A percentile compares a stretch with the other conserved stretches of the same genome.
Evolutionary conservation across 495 filamentous ascomycete genomes (phyloP).

Genomic region (Penicillium fimorum): DNA sequence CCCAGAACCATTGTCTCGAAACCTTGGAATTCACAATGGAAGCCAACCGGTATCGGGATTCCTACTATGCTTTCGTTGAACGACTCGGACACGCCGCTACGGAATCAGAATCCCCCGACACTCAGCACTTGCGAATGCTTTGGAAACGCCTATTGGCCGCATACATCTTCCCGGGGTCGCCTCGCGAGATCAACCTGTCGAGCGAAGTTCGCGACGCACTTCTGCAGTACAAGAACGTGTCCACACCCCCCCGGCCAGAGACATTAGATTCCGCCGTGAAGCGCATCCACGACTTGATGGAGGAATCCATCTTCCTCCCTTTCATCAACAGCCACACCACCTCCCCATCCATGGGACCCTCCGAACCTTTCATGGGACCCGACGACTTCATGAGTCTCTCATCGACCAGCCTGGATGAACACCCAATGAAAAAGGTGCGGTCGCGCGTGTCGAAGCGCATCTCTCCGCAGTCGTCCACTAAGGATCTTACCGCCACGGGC

Average conservation of each 20-base stretch:
- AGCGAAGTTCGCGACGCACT: slow-evolving; percentile 79
- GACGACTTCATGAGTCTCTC: slow-evolving; percentile 40
- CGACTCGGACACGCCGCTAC: slow-evolving; percentile 43
- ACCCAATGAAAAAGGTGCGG: slow-evolving; percentile 32
- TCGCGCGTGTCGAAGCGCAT: slow-evolving; percentile 36
- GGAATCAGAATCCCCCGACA: slow-evolving; percentile 53
- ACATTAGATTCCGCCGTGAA: slow-evolving; percentile 83
- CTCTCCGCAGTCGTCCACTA: slow-evolving; percentile 46
- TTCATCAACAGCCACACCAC: slow-evolving; percentile 42
- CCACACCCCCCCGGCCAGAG: slow-evolving; percentile 72
- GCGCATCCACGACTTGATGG: slow-evolving; percentile 94
- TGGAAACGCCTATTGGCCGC: slow-evolving; percentile 59
- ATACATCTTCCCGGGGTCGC: slow-evolving; percentile 62
- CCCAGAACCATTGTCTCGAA: slow-evolving; percentile 96
- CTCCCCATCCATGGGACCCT: slow-evolving; percentile 32
- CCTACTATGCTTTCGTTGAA: slow-evolving; percentile 58
- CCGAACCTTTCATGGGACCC: slow-evolving; percentile 29
- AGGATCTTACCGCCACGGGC: slow-evolving; percentile 35
- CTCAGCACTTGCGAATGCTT: slow-evolving; percentile 70
- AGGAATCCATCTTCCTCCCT: slow-evolving; percentile 74
- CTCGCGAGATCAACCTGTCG: slow-evolving; percentile 90
- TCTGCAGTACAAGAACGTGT: slow-evolving; percentile 58
- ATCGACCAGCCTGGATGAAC: slow-evolving; percentile 31
- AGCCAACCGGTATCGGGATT: slow-evolving; percentile 81
- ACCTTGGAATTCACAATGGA: slow-evolving; percentile 98